phyloP scores from a whole-genome alignment of 768 basidiomycete genomes.

The Termitomyces sp. region DNA sequence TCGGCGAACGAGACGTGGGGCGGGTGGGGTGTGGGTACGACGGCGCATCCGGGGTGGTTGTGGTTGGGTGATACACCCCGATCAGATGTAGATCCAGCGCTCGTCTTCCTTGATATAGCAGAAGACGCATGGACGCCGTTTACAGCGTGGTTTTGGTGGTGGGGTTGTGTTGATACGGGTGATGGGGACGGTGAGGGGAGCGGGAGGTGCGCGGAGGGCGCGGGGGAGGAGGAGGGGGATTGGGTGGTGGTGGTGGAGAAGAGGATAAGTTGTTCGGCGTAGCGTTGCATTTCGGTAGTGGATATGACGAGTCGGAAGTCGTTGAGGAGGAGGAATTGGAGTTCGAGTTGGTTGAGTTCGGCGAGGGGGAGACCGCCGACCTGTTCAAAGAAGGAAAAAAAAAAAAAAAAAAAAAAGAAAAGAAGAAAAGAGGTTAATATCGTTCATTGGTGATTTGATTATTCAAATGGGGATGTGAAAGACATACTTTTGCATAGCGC shows the following conservation, averaged over 20 bases:
- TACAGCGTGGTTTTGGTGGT: background rate
- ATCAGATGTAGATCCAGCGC: background rate
- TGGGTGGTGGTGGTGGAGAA: slow-evolving; percentile 43
- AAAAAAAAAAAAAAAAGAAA: slow-evolving; percentile 3
- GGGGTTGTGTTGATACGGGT: slow-evolving; percentile 32
- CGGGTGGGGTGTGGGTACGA: background rate
- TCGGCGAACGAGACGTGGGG: background rate
- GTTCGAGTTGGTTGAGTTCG: slow-evolving; percentile 94
- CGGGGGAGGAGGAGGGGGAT: background rate
- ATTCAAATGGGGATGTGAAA: background rate
- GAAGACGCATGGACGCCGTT: background rate
- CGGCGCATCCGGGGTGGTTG: background rate
- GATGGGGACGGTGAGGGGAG: slow-evolving; percentile 17
- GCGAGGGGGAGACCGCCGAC: slow-evolving; percentile 92
- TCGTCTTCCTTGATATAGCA: background rate
- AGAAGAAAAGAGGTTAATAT: slow-evolving; percentile 5
- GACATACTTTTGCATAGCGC: slow-evolving; percentile 91
- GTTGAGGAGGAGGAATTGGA: slow-evolving; percentile 95
- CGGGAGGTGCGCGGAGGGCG: background rate
- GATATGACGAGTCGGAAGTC: slow-evolving; percentile 91
- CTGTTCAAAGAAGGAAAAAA: slow-evolving; percentile 31
- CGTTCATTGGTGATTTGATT: background rate
- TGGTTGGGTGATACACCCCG: background rate
- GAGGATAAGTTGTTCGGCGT: slow-evolving; percentile 84
- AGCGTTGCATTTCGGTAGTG: slow-evolving; percentile 88